Base-by-base conservation (phyloP, 306 rosid species). In the Ziziphus jujuba region DNA sequence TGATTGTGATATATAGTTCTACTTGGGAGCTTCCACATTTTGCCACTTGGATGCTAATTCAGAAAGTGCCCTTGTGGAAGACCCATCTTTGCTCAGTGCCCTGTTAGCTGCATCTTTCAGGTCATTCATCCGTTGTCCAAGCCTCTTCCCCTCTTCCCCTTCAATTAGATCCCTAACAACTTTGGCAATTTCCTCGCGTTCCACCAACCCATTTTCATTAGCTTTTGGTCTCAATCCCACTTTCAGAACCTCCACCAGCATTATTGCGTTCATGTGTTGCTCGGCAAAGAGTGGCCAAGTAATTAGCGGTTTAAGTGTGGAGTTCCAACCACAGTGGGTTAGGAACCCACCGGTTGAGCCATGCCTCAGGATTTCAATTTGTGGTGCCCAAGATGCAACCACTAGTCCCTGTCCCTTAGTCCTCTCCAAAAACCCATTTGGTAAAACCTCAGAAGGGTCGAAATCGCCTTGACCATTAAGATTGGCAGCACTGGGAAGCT, bases 81-180 rank as follows among this genome's bases (percentile, higher is more conserved):
- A 76, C 5, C 87, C 87, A 70, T 69, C 72, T 48, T 56, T 66
- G 65, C 53, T 61, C 14, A 85, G 1, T 0, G 87, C 72, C 66
- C 16, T 35, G 6, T 45, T 52, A 36, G 85, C 85, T 34, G 34
- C 59, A 3, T 64, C 65, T 17, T 79, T 66, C 0, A 77, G 52
- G 1, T 71, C 69, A 21, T 74, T 62, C 53, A 79, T 69, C n/a
- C 67, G 63, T 25, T 40, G 22, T 0, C 80, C 24, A 45, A 76
- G 55, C 47, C 22, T 68, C 57, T 72, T 72, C 7, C 87, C 77
- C 19, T 85, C 75, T 31, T 73, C 61, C 17, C 82, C 78, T 9
- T 75, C 80, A 72, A 82, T 77, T 0, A 79, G 5, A 16, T 23
- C 45, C 63, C 70, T 77, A 11, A 79, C 47, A 0, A 71, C 31